Conservation (phyloP, 495 filamentous ascomycete genomes). For the Immersiella caudata region DNA sequence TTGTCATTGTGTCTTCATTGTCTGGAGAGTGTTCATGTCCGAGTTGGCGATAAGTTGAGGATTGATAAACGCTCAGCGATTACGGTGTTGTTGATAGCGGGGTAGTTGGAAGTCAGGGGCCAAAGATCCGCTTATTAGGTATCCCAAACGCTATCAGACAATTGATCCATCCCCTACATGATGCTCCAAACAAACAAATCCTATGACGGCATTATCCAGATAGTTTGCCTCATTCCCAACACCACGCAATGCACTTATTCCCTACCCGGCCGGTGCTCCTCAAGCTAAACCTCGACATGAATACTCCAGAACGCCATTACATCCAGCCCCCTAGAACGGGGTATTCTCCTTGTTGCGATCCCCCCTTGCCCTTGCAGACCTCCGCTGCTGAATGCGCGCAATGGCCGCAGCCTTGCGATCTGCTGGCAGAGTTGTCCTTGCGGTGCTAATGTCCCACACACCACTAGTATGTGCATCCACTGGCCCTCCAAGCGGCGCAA, state of each 20-base stretch:
- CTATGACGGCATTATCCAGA: neutral
- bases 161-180: neutral
- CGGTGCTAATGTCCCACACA: conserved; percentile 38
- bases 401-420: conserved; percentile 66
- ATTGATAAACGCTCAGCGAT: neutral
- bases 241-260: conserved; percentile 12
- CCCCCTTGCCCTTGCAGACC: conserved; percentile 38
- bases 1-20: conserved; percentile 12
- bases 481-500: conserved; percentile 41
- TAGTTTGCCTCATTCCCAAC: neutral
- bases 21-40: neutral
- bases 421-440: conserved; percentile 54
- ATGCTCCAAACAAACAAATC: neutral
- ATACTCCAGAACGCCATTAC: neutral
- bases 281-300: conserved; percentile 1
- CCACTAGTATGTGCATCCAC: conserved; percentile 33
- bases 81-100: neutral
- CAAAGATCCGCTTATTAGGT: neutral
- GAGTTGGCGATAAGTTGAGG: neutral
- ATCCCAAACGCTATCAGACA: neutral
- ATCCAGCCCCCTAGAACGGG: conserved; percentile 25
- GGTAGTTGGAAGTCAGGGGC: neutral
- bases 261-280: neutral
- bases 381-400: conserved; percentile 62
- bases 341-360: conserved; percentile 52